These are phyloP conservation scores for Henckelia pumila DNA, from an alignment of 257 asterid genomes.

Conservation along the genomic window DNA sequence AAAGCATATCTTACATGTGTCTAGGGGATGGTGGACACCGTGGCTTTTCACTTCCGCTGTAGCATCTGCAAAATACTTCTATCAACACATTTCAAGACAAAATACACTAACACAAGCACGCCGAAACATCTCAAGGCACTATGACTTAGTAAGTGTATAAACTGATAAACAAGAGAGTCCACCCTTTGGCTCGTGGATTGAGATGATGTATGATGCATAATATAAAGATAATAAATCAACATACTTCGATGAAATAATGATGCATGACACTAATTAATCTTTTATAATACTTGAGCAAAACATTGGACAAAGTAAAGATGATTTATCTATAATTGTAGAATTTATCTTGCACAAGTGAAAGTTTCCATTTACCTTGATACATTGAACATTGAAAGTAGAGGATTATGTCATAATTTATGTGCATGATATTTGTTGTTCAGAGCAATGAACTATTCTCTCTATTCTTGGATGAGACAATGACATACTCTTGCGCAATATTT, in stretches of 20 bases:
- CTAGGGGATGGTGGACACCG: slow-evolving; percentile 75
- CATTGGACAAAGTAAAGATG: no score
- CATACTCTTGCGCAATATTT: slow-evolving; percentile 75
- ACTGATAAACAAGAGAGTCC: no score
- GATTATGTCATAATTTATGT: neutral
- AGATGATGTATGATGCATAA: no score
- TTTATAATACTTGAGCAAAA: no score
- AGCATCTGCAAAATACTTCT: slow-evolving; percentile 77
- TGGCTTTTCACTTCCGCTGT: slow-evolving; percentile 47
- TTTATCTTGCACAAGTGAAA: neutral
- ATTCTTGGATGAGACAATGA: slow-evolving; percentile 82
- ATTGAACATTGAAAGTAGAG: neutral
- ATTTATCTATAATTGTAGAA: no score
- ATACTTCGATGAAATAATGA: no score
- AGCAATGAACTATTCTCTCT: slow-evolving; percentile 79
- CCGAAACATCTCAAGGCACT: slow-evolving; percentile 61
- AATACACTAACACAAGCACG: slow-evolving; percentile 72
- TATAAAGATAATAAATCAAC: no score
- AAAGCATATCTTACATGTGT: neutral
- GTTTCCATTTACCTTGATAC: neutral
- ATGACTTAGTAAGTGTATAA: slow-evolving; percentile 42
- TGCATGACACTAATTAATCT: no score
- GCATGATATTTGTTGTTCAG: slow-evolving; percentile 35
- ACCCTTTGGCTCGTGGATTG: no score
- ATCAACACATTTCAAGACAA: slow-evolving; percentile 45